phyloP scores from a whole-genome alignment of 345 rosid species.

The Brassica juncea region DNA sequence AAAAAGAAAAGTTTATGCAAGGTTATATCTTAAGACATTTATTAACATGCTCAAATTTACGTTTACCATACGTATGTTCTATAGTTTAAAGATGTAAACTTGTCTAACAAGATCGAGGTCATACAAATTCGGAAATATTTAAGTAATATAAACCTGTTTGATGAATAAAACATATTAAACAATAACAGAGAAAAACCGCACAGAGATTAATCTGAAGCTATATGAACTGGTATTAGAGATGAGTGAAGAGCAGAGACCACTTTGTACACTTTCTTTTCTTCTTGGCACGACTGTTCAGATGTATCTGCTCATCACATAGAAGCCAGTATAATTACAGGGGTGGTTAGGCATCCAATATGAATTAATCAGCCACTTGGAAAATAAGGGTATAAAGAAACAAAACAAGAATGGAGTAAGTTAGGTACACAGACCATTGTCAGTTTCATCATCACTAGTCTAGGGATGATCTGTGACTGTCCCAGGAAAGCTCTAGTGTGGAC shows the following conservation, averaged over 20 bases:
- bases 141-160: too few species aligned
- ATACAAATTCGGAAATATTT: too few species aligned
- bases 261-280: conserved; percentile 82
- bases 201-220: conserved; percentile 68
- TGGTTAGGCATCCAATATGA: conserved; percentile 5
- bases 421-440: conserved; percentile 65
- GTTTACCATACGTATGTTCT: too few species aligned
- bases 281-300: conserved; percentile 74
- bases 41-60: too few species aligned
- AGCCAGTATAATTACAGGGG: conserved; percentile 15
- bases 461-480: conserved; percentile 90
- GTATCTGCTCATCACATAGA: conserved; percentile 55
- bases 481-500: conserved; percentile 69
- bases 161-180: too few species aligned
- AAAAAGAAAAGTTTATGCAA: too few species aligned
- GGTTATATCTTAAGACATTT: too few species aligned
- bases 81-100: too few species aligned
- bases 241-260: conserved; percentile 96
- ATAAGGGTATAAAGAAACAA: background rate
- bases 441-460: conserved; percentile 95
- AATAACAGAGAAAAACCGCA: too few species aligned
- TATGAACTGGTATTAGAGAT: conserved; percentile 75
- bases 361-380: background rate
- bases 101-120: too few species aligned
- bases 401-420: conserved; percentile 10